A percentile compares a stretch with the other conserved stretches of the same genome.
These are phyloP conservation scores for Trichoderma sp. DNA, from an alignment of 2,329 filamentous ascomycete genomes.

Conservation along the genomic window DNA sequence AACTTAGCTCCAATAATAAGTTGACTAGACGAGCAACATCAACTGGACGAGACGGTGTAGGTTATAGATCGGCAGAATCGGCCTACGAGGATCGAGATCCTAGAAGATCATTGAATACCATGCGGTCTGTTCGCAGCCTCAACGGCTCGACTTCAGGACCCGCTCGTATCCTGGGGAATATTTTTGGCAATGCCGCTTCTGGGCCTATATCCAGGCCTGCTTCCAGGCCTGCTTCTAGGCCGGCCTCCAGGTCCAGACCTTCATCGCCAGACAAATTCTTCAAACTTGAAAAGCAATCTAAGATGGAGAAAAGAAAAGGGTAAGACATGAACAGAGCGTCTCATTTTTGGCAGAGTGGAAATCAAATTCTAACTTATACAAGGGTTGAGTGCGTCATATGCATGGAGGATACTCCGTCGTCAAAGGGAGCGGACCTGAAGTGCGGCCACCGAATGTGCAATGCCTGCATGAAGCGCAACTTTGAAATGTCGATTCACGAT, in stretches of 20 bases:
- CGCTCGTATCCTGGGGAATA: not conserved
- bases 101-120: conserved; percentile 20
- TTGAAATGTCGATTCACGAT: conserved; percentile 72
- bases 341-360: not conserved
- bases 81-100: conserved; percentile 20
- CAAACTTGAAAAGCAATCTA: conserved; percentile 26
- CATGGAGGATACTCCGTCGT: conserved; percentile 61
- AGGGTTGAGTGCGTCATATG: conserved; percentile 74
- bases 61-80: conserved; percentile 24
- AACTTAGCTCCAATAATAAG: conserved; percentile 14
- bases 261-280: conserved; percentile 24
- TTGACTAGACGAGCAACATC: conserved; percentile 13
- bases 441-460: conserved; percentile 83
- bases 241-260: conserved; percentile 6
- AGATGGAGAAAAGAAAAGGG: conserved; percentile 25
- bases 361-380: conserved; percentile 19
- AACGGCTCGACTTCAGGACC: conserved; percentile 20
- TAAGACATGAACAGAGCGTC: conserved; percentile 8
- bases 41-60: not conserved
- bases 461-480: conserved; percentile 69
- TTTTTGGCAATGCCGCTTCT: conserved; percentile 4
- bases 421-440: conserved; percentile 66
- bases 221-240: conserved; percentile 9
- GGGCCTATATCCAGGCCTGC: conserved; percentile 9
- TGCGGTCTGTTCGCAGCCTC: conserved; percentile 22